Evolutionary conservation across 352 stramenopile species (phyloP).

Genomic region (Globisporangium carolinianum): DNA sequence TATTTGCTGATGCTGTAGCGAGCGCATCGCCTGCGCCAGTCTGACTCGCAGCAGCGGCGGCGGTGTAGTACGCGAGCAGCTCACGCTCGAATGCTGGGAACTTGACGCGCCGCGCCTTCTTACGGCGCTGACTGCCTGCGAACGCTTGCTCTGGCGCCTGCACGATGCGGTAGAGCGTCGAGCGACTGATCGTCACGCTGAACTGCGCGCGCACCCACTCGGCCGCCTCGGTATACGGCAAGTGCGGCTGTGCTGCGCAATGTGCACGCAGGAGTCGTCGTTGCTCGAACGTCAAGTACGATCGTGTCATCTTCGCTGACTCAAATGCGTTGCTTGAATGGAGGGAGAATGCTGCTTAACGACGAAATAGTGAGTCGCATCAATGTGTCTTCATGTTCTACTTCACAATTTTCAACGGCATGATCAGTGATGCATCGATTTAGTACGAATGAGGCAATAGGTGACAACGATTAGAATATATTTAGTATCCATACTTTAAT

Average conservation of each 20-base stretch:
- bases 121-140: conserved; percentile 18
- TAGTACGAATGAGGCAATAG: too few species aligned
- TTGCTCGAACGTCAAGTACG: conserved; percentile 29
- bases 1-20: background rate
- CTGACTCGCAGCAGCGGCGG: background rate
- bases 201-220: conserved; percentile 33
- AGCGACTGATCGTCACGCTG: conserved; percentile 22
- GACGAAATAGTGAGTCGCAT: too few species aligned
- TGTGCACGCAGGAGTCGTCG: conserved; percentile 31
- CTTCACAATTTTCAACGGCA: too few species aligned
- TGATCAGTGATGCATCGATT: too few species aligned
- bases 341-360: too few species aligned
- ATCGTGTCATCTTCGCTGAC: conserved; percentile 3
- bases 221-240: conserved; percentile 20
- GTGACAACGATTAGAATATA: too few species aligned
- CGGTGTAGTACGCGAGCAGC: conserved; percentile 24
- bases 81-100: conserved; percentile 32
- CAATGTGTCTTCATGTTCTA: too few species aligned
- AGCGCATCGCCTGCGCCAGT: background rate
- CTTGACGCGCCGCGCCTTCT: conserved; percentile 37
- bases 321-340: too few species aligned
- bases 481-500: too few species aligned
- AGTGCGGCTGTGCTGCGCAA: conserved; percentile 24
- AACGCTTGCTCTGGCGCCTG: conserved; percentile 22
- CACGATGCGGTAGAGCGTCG: conserved; percentile 43